phyloP scores from a whole-genome alignment of 2,329 filamentous ascomycete species.

The Fonsecaea nubica region DNA sequence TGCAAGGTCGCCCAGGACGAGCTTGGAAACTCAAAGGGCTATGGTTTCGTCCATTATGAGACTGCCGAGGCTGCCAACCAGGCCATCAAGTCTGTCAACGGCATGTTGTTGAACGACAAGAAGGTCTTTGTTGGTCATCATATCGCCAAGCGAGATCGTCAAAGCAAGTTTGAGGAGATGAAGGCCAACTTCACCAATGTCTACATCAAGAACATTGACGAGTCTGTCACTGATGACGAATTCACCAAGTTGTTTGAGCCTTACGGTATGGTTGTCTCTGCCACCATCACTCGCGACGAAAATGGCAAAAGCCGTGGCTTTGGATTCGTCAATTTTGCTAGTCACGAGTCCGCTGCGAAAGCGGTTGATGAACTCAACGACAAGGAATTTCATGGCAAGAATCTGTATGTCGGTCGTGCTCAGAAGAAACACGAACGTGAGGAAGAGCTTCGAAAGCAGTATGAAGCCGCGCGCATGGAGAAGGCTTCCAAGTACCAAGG shows the following conservation, averaged over 20 bases:
- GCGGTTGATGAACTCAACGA: constrained; percentile 93
- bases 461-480: constrained; percentile 95
- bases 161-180: constrained; percentile 99
- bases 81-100: constrained; percentile 99
- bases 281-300: constrained; percentile 90
- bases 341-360: constrained; percentile 82
- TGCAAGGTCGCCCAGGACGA: constrained; percentile 99
- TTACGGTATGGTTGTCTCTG: constrained; percentile 93
- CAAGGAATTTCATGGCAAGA: constrained; percentile 90
- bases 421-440: constrained; percentile 99
- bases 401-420: constrained; percentile 95
- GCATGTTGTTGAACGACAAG: constrained; percentile 99
- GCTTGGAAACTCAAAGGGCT: constrained; percentile 94
- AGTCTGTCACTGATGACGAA: constrained; percentile 86
- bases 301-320: constrained; percentile 91
- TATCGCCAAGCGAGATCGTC: constrained; percentile 99
- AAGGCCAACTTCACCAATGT: constrained; percentile 99
- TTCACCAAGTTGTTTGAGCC: constrained; percentile 93
- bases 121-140: constrained; percentile 99
- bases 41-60: constrained; percentile 99
- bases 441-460: constrained; percentile 98
- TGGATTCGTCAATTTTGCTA: constrained; percentile 94
- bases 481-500: constrained; percentile 99
- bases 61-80: constrained; percentile 95
- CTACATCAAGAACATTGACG: constrained; percentile 97